phyloP scores from a whole-genome alignment of 2,329 filamentous ascomycete genomes.

The Calonectria montana region DNA sequence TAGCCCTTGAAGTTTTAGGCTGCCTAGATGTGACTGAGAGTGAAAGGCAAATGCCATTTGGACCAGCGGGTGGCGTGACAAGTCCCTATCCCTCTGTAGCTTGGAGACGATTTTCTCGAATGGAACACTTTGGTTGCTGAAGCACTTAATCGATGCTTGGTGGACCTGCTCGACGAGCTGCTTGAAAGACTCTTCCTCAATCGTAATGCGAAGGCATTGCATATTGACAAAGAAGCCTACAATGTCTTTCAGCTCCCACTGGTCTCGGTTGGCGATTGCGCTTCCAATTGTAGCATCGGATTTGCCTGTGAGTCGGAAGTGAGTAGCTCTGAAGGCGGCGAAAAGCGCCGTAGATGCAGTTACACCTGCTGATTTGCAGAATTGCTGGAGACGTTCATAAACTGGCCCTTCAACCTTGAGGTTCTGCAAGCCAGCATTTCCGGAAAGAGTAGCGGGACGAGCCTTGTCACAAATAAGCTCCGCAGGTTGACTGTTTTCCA shows the following conservation, averaged over 20 bases:
- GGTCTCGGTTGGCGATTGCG: conserved; percentile 31
- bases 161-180: neutral
- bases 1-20: neutral
- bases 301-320: conserved; percentile 38
- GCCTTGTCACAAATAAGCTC: neutral
- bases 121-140: neutral
- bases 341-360: conserved; percentile 15
- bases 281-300: conserved; percentile 38
- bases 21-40: neutral
- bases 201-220: conserved; percentile 32
- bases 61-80: neutral
- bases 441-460: neutral
- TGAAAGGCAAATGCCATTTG: neutral
- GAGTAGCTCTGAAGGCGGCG: conserved; percentile 36
- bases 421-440: neutral
- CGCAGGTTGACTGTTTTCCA: neutral
- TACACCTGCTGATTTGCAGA: neutral
- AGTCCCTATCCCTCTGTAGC: neutral
- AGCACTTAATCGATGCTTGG: neutral
- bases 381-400: neutral
- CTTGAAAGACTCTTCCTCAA: conserved; percentile 15
- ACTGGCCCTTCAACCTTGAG: neutral
- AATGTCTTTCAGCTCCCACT: conserved; percentile 29
- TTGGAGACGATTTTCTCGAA: neutral
- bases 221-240: conserved; percentile 42